These are phyloP conservation scores for Eucalyptus pauciflora DNA, from an alignment of 345 rosid genomes.

Conservation along the genomic window DNA sequence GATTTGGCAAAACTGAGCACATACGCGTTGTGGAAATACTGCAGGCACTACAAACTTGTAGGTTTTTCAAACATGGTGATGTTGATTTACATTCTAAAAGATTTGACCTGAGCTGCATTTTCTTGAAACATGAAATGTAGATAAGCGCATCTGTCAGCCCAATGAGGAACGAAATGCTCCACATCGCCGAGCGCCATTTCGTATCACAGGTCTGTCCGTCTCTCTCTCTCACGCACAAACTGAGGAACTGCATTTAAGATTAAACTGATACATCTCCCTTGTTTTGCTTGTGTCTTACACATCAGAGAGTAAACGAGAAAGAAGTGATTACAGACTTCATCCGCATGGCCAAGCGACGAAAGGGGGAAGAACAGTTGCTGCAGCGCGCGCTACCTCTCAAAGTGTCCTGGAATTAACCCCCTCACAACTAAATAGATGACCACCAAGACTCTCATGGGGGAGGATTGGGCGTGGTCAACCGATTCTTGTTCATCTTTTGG, in stretches of 20 bases:
- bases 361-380: neutral
- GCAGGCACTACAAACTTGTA: conserved; percentile 2
- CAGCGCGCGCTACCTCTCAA: neutral
- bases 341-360: neutral
- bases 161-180: neutral
- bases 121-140: neutral
- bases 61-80: neutral
- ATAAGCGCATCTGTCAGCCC: neutral
- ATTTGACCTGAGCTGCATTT: neutral
- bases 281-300: neutral
- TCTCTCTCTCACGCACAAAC: neutral
- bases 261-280: neutral
- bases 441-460: neutral
- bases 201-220: neutral
- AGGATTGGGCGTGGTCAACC: neutral
- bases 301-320: neutral
- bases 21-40: neutral
- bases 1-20: conserved; percentile 1
- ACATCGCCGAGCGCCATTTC: neutral
- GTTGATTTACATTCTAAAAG: neutral
- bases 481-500: neutral
- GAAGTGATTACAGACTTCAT: neutral
- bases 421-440: neutral
- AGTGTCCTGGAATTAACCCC: neutral
- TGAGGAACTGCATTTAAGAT: neutral